Evolutionary conservation across 2,329 filamentous ascomycete species (phyloP).

Genomic region (Aspergillus terreus): DNA sequence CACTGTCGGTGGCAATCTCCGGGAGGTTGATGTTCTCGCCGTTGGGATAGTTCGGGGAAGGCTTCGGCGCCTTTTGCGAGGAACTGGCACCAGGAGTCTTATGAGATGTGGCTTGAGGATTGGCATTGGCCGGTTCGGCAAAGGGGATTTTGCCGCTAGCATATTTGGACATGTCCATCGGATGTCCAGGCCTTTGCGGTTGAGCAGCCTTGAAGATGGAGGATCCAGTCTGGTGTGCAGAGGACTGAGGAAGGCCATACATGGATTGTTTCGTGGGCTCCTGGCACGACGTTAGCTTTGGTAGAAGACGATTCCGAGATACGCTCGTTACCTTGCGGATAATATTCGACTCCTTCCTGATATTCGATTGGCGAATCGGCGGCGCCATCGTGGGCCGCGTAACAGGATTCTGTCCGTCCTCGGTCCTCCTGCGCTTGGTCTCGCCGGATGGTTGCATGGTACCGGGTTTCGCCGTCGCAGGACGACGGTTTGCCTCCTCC

Average conservation of each 20-base stretch:
- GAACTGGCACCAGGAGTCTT: conserved; percentile 65
- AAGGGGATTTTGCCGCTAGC: conserved; percentile 89
- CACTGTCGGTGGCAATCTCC: conserved; percentile 92
- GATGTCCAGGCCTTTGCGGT: conserved; percentile 62
- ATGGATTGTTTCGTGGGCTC: conserved; percentile 39
- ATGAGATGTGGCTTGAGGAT: conserved; percentile 42
- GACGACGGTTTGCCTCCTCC: conserved; percentile 51
- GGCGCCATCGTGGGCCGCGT: conserved; percentile 71
- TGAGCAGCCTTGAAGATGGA: conserved; percentile 43
- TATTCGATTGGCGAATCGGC: conserved; percentile 75
- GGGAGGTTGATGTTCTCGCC: conserved; percentile 89
- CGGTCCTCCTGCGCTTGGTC: conserved; percentile 74
- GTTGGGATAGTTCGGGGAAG: conserved; percentile 81
- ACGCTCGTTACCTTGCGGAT: conserved; percentile 60
- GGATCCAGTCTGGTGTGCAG: conserved; percentile 28
- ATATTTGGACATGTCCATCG: conserved; percentile 80
- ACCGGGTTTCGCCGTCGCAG: conserved; percentile 35
- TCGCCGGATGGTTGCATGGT: conserved; percentile 65
- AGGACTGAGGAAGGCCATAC: conserved; percentile 34
- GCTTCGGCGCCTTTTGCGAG: conserved; percentile 47
- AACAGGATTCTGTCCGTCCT: conserved; percentile 62
- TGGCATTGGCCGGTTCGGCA: conserved; percentile 62
- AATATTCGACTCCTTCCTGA: conserved; percentile 69
- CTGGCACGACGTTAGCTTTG: conserved; percentile 7
- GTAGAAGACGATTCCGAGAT: background rate